Evolutionary conservation across 768 basidiomycete genomes (phyloP).

Genomic region (Tulasnella sp.): DNA sequence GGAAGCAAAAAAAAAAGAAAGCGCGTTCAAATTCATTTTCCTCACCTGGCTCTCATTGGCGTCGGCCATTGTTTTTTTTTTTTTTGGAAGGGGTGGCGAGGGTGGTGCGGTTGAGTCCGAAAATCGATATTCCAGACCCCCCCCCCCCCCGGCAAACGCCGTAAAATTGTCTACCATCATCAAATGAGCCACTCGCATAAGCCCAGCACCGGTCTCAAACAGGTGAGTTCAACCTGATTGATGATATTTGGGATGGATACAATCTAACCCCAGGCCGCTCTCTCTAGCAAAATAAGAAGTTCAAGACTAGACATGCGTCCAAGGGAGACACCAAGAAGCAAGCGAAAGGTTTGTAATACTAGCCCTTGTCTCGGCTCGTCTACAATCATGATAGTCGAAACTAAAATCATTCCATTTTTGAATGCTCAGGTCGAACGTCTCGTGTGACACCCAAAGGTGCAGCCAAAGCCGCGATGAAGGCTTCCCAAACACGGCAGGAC

Average conservation of each 20-base stretch:
- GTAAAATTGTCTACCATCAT: background rate
- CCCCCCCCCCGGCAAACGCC: background rate
- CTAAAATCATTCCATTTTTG: background rate
- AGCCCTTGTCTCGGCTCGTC: too few species aligned
- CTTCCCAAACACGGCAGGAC: slow-evolving; percentile 63
- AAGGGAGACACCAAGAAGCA: background rate
- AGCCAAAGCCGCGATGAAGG: slow-evolving; percentile 22
- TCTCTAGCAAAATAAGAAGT: slow-evolving; percentile 5
- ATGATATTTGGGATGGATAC: background rate
- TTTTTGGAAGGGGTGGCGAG: background rate
- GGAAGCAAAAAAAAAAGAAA: too few species aligned
- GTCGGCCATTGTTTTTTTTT: too few species aligned
- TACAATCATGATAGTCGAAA: background rate
- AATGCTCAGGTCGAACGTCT: background rate
- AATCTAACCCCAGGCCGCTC: background rate
- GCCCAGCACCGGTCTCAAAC: background rate
- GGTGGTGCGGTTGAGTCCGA: too few species aligned
- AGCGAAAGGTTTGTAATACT: background rate
- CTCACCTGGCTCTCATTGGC: too few species aligned
- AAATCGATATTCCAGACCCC: too few species aligned
- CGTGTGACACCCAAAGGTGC: background rate
- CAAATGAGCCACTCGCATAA: slow-evolving; percentile 9
- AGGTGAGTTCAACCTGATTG: background rate
- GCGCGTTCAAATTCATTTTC: too few species aligned
- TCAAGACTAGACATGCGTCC: slow-evolving; percentile 9